Base-by-base conservation (phyloP, 2,329 filamentous ascomycete genomes). In the Alternaria consortialis region DNA sequence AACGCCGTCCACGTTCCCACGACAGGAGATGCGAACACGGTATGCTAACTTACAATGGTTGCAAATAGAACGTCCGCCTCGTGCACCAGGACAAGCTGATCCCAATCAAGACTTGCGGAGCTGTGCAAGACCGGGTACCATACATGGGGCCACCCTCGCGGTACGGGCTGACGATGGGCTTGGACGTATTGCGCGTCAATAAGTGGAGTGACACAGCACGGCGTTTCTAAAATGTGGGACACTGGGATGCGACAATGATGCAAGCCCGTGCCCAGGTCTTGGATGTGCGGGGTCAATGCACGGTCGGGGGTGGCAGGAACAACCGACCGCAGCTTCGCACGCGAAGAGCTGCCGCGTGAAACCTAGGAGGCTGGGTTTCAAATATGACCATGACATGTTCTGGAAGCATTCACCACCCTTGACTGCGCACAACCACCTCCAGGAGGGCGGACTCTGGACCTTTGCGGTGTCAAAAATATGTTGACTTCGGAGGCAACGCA, bases 111-210 rank as follows among this genome's bases (percentile, higher is more conserved):
- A 23, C 29, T 15, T 20, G 36, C 53, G 31, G 36, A 50, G 56
- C 56, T 25, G 54, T 15, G 34, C 29, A 48, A 15, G 20, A 34
- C 29, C 25, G 43, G 32, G 44, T 36, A 23, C 23, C 43, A 43
- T 25, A 43, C 31, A 50, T 46, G 37, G 56, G 29, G 25, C 13
- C 43, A 53, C 27, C n/a, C 31, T 23, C 39, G 31, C 31, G 43
- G 37, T 37, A 54, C 52, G 37, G 51, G 53, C 53, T 55, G 44
- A 51, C 53, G 46, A 47, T 34, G 52, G 37, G 31, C 57, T 51
- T 51, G 39, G 53, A 27, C 31, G 20, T 44, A 51, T 60, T 60
- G 57, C 57, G 57, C 57, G 57, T 60, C 57, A 51, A 60, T 56
- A 60, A 60, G 57, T 56, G 53, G 57, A 37, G 37, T 44, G 46